phyloP scores from a whole-genome alignment of 306 rosid genomes.

The Sindora glabra region DNA sequence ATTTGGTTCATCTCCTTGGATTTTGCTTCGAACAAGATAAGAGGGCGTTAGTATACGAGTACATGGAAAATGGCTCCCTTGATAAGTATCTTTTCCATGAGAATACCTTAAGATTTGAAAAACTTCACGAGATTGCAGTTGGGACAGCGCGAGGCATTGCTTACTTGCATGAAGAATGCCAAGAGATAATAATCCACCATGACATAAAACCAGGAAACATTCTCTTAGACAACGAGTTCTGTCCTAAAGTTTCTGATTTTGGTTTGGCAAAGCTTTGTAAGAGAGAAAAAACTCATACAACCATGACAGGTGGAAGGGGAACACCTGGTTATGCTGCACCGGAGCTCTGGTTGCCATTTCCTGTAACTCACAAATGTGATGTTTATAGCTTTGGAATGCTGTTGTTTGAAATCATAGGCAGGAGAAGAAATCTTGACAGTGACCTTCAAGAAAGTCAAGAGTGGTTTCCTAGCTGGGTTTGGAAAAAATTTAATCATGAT shows the following conservation, averaged over 20 bases:
- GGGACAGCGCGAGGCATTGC: constrained; percentile 31
- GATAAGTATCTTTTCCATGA: constrained; percentile 17
- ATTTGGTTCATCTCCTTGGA: constrained; percentile 25
- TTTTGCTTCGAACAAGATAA: constrained; percentile 19
- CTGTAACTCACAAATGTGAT: constrained; percentile 29
- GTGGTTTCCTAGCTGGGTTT: constrained; percentile 27
- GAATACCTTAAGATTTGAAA: constrained; percentile 7
- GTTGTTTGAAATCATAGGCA: constrained; percentile 25
- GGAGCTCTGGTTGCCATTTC: constrained; percentile 31
- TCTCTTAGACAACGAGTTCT: constrained; percentile 15
- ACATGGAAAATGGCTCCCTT: constrained; percentile 18
- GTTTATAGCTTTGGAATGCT: constrained; percentile 35
- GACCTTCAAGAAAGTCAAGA: constrained; percentile 5
- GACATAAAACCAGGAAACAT: constrained; percentile 34
- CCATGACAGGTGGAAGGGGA: constrained; percentile 26
- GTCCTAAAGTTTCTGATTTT: constrained; percentile 30
- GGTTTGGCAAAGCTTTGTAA: constrained; percentile 31
- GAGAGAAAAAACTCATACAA: constrained; percentile 18
- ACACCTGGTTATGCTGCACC: constrained; percentile 37
- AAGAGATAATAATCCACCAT: constrained; percentile 25
- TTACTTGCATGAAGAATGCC: constrained; percentile 31
- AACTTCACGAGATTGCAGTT: constrained; percentile 22
- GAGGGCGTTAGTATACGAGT: constrained; percentile 28
- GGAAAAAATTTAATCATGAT: constrained; percentile 8
- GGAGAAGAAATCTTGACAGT: constrained; percentile 13